Evolutionary conservation across 176 grass and related monocot genomes (phyloP).

Genomic region (Bolboschoenus planiculmis): DNA sequence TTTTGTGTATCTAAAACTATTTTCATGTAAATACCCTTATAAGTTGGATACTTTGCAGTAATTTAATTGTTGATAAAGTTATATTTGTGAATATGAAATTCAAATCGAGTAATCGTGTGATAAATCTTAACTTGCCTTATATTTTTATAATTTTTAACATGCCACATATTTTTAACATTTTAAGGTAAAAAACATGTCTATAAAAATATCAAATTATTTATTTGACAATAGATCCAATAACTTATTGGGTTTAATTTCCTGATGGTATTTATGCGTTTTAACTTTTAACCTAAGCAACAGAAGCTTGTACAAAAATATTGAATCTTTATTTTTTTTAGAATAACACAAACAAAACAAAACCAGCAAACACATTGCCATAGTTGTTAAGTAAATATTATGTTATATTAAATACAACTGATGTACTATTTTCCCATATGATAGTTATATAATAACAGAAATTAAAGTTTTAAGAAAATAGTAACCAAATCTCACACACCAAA

Average conservation of each 20-base stretch:
- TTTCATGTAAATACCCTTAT: background rate
- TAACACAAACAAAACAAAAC: background rate
- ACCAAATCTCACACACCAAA: constrained; percentile 17
- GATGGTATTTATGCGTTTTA: background rate
- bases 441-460: background rate
- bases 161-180: too few species aligned
- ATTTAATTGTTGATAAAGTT: background rate
- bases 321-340: background rate
- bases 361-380: background rate
- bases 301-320: background rate
- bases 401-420: background rate
- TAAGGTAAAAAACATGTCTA: background rate
- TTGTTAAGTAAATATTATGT: background rate
- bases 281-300: background rate
- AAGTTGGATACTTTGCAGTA: background rate
- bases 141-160: background rate
- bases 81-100: background rate
- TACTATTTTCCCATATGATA: background rate
- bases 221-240: background rate
- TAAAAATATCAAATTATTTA: background rate
- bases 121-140: background rate
- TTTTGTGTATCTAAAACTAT: background rate
- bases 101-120: background rate
- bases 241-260: background rate
- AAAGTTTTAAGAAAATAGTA: background rate